Percentiles rank a stretch among this genome's conserved stretches.
These are phyloP conservation scores for Tetrahymena malaccensis DNA, from an alignment of 73 alveolate genomes.

Conservation along the genomic window DNA sequence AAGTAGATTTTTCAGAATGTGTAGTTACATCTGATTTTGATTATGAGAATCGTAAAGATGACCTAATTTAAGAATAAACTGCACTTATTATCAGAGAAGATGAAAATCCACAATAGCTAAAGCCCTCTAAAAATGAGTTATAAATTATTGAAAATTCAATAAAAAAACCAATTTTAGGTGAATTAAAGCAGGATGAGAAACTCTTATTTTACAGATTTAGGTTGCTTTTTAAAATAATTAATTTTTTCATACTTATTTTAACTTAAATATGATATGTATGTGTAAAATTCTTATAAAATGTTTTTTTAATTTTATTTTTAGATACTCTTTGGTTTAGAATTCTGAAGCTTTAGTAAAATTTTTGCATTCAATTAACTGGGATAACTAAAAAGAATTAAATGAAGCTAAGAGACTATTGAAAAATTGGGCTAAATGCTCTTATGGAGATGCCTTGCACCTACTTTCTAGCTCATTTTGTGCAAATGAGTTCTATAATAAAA, in stretches of 20 bases:
- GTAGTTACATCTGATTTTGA: conserved; percentile 18
- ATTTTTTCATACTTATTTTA: too few relatives aligned
- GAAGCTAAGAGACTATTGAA: conserved; percentile 75
- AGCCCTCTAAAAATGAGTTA: conserved; percentile 8
- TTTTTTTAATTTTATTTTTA: not conserved
- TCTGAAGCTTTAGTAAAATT: conserved; percentile 84
- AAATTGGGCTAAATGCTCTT: conserved; percentile 86
- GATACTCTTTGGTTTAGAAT: conserved; percentile 83
- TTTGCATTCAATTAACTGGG: conserved; percentile 88
- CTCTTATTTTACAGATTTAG: conserved; percentile 5
- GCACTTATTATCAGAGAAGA: conserved; percentile 9
- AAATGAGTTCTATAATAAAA: conserved; percentile 45
- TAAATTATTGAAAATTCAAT: not conserved
- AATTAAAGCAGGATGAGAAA: conserved; percentile 20
- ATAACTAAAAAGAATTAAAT: conserved; percentile 79
- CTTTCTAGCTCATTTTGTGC: conserved; percentile 60
- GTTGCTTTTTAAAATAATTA: not conserved
- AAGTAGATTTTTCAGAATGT: conserved; percentile 9
- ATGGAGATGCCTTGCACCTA: conserved; percentile 88
- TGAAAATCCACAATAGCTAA: conserved; percentile 30
- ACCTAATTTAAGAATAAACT: conserved; percentile 15
- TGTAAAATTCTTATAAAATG: not conserved
- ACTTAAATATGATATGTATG: too few relatives aligned
- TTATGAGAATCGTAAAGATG: conserved; percentile 8
- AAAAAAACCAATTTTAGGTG: conserved; percentile 29